Percentiles rank a stretch among this genome's conserved stretches.
Evolutionary conservation across 306 rosid species (phyloP).

Genomic region (Betula pendula): DNA sequence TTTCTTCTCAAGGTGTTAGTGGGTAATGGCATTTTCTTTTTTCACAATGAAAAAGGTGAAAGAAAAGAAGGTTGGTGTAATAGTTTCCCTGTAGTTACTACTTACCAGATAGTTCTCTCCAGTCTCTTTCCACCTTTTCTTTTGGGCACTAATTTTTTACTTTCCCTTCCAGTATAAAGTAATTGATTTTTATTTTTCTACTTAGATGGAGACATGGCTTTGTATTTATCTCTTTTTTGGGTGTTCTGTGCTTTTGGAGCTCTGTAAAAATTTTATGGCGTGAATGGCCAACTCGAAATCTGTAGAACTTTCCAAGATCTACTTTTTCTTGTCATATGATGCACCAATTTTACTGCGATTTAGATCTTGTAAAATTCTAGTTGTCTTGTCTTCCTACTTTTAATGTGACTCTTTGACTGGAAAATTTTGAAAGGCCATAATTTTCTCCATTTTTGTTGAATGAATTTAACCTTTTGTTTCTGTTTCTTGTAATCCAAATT

Average conservation of each 20-base stretch:
- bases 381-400: not conserved
- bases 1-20: slow-evolving; percentile 14
- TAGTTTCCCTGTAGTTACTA: slow-evolving; percentile 34
- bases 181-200: slow-evolving; percentile 28
- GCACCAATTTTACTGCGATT: not conserved
- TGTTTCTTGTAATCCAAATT: not conserved
- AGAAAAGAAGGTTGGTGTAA: slow-evolving; percentile 39
- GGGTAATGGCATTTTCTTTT: slow-evolving; percentile 16
- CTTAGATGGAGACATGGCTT: slow-evolving; percentile 42
- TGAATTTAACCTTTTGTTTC: not conserved
- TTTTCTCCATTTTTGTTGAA: not conserved
- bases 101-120: slow-evolving; percentile 23
- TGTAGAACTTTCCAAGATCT: not conserved
- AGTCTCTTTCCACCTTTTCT: slow-evolving; percentile 45
- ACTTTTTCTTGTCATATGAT: not conserved
- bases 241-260: slow-evolving; percentile 40
- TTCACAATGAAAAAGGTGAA: slow-evolving; percentile 30
- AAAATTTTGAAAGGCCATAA: not conserved
- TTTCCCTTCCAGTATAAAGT: slow-evolving; percentile 41
- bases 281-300: slow-evolving; percentile 1
- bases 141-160: slow-evolving; percentile 24
- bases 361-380: not conserved
- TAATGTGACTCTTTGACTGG: not conserved
- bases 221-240: slow-evolving; percentile 17
- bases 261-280: slow-evolving; percentile 20